phyloP scores from a whole-genome alignment of 371 early-diverging fungal genomes.

The Lichtheimia ornata region DNA sequence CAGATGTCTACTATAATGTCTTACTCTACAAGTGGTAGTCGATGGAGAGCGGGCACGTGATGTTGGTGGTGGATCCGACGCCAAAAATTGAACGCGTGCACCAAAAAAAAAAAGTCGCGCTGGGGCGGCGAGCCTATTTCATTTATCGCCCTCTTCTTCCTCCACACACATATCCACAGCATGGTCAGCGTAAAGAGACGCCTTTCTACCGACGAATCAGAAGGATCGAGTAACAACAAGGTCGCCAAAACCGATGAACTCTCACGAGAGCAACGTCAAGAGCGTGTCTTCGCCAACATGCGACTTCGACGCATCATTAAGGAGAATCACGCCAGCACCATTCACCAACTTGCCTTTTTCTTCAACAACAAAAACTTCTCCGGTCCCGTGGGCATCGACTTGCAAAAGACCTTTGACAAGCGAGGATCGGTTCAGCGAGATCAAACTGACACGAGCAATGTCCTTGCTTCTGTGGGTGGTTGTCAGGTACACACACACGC shows the following conservation, averaged over 20 bases:
- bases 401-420: constrained; percentile 65
- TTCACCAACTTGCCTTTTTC: constrained; percentile 74
- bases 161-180: too few relatives aligned
- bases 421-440: constrained; percentile 68
- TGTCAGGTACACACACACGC: constrained; percentile 46
- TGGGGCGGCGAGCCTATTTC: too few relatives aligned
- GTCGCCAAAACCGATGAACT: constrained; percentile 9
- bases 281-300: constrained; percentile 67
- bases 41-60: too few relatives aligned
- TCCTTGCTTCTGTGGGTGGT: constrained; percentile 74
- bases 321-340: constrained; percentile 80
- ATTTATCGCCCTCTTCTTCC: too few relatives aligned
- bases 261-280: constrained; percentile 24
- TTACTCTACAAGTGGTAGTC: too few relatives aligned
- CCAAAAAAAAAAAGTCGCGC: too few relatives aligned
- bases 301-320: constrained; percentile 81
- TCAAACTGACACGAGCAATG: constrained; percentile 69
- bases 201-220: background rate
- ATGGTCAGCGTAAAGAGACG: background rate
- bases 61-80: too few relatives aligned
- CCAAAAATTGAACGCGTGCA: too few relatives aligned
- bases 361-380: constrained; percentile 58
- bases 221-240: constrained; percentile 6
- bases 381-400: constrained; percentile 56
- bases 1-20: too few relatives aligned